These are phyloP conservation scores for Gossypium armourianum DNA, from an alignment of 441 rosid species.

Conservation along the genomic window DNA sequence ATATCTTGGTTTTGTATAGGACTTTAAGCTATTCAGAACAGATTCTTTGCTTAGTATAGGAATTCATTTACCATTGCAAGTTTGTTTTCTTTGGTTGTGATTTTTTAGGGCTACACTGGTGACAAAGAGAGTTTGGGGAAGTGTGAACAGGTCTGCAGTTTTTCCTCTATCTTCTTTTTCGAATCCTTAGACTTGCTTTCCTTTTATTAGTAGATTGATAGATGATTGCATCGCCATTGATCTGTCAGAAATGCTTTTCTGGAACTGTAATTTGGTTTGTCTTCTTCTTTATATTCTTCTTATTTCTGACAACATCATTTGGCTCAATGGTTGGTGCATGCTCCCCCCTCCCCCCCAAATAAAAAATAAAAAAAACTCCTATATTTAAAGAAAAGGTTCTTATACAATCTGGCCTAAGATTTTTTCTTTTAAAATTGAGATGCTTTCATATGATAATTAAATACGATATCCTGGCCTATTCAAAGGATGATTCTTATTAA, in stretches of 20 bases:
- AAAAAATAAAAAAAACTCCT: background rate
- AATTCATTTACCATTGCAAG: constrained; percentile 8
- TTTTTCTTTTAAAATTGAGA: constrained; percentile 3
- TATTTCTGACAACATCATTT: background rate
- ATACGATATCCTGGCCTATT: background rate
- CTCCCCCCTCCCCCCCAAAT: background rate
- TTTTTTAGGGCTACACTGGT: constrained; percentile 57
- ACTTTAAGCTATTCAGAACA: constrained; percentile 7
- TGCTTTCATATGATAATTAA: background rate
- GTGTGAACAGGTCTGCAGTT: constrained; percentile 75
- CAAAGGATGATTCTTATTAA: background rate
- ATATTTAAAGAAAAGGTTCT: background rate
- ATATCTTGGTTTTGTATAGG: constrained; percentile 11
- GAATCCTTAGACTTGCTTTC: constrained; percentile 6
- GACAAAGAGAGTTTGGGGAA: constrained; percentile 71
- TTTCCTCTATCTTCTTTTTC: constrained; percentile 13
- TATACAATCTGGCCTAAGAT: background rate
- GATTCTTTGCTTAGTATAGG: background rate
- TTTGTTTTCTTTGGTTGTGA: constrained; percentile 18
- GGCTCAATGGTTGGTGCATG: background rate
- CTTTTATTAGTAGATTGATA: constrained; percentile 7
- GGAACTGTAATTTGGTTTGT: constrained; percentile 7
- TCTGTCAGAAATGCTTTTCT: background rate
- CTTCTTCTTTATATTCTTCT: background rate
- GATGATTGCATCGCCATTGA: background rate